Conservation (phyloP, 2,329 filamentous ascomycete species). For the Coniochaeta sp. region DNA sequence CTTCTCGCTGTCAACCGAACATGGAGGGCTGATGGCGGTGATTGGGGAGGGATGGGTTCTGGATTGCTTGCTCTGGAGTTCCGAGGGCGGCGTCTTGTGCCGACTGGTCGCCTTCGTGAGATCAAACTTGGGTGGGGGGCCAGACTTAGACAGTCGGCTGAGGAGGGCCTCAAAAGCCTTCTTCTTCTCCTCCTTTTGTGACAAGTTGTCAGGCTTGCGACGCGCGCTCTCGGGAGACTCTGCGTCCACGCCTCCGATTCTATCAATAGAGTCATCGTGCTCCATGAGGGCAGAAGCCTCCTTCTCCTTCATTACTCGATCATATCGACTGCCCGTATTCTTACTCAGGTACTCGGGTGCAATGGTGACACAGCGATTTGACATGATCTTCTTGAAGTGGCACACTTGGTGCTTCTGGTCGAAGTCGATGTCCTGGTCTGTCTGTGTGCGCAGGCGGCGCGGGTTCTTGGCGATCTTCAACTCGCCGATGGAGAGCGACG, state of each 20-base stretch:
- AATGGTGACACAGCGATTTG: neutral
- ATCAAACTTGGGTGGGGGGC: neutral
- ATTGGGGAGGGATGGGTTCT: neutral
- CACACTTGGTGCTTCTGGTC: neutral
- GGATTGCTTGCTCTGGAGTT: neutral
- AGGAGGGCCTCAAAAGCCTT: neutral
- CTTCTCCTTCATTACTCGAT: constrained; percentile 1
- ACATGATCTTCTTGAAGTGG: neutral
- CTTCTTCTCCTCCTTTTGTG: neutral
- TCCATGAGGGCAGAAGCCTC: constrained; percentile 2
- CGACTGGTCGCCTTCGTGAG: neutral
- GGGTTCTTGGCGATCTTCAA: constrained; percentile 3
- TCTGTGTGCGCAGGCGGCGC: neutral
- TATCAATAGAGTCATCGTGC: neutral
- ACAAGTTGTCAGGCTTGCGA: neutral
- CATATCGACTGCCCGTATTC: constrained; percentile 1
- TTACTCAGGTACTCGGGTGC: constrained; percentile 1
- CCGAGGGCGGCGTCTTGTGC: neutral
- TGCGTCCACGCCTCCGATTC: constrained; percentile 1
- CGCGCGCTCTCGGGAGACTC: neutral
- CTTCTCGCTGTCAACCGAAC: neutral
- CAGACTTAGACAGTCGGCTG: neutral
- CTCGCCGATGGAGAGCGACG: constrained; percentile 1
- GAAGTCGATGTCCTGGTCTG: constrained; percentile 2
- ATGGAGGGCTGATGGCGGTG: neutral